Evolutionary conservation across 371 early-diverging fungal genomes (phyloP).

Genomic region (Mucor piriformis): DNA sequence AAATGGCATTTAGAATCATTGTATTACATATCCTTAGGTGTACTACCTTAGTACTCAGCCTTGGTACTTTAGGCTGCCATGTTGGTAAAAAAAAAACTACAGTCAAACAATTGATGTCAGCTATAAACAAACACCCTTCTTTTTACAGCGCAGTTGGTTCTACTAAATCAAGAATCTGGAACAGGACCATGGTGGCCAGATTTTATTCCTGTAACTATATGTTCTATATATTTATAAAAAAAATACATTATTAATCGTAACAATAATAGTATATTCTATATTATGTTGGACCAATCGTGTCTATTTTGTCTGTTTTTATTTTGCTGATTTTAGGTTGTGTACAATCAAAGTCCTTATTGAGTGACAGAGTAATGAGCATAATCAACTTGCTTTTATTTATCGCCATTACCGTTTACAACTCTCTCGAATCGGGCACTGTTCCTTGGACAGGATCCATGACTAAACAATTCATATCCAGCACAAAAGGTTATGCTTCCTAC

Average conservation of each 20-base stretch:
- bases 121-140: not conserved
- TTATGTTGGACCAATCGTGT: slow-evolving; percentile 43
- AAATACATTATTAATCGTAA: not conserved
- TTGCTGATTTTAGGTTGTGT: slow-evolving; percentile 28
- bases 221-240: not conserved
- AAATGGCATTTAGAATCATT: slow-evolving; percentile 9
- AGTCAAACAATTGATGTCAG: not conserved
- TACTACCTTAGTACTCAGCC: slow-evolving; percentile 7
- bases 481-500: slow-evolving; percentile 33
- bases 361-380: slow-evolving; percentile 28
- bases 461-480: not conserved
- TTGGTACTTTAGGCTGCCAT: slow-evolving; percentile 24
- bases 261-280: slow-evolving; percentile 48
- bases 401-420: slow-evolving; percentile 38
- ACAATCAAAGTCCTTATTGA: slow-evolving; percentile 22
- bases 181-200: slow-evolving; percentile 31
- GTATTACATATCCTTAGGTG: slow-evolving; percentile 9
- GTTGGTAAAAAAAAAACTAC: slow-evolving; percentile 8
- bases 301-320: slow-evolving; percentile 29
- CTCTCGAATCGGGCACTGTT: slow-evolving; percentile 27
- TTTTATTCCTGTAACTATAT: slow-evolving; percentile 32
- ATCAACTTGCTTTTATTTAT: slow-evolving; percentile 33
- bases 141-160: slow-evolving; percentile 30
- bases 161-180: slow-evolving; percentile 16
- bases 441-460: slow-evolving; percentile 35